Conservation (phyloP, 345 rosid genomes). For the Kernera saxatilis region DNA sequence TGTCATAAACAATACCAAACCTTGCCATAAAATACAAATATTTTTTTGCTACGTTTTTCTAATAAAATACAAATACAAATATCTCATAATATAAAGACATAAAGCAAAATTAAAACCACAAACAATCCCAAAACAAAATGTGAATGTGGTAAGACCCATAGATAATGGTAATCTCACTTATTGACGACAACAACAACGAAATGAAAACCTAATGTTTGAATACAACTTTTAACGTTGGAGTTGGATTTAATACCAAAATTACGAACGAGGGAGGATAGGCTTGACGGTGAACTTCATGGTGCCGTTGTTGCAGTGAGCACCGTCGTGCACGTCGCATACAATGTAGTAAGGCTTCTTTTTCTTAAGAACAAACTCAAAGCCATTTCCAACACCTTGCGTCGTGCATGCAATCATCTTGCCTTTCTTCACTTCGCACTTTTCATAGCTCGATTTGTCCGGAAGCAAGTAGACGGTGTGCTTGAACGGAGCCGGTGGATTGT, state of each 20-base stretch:
- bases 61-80: too few relatives aligned
- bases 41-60: too few relatives aligned
- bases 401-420: slow-evolving; percentile 47
- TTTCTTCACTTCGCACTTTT: slow-evolving; percentile 41
- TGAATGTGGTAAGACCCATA: neutral
- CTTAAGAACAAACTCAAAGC: slow-evolving; percentile 50
- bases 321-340: slow-evolving; percentile 57
- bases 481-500: slow-evolving; percentile 47
- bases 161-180: slow-evolving; percentile 16
- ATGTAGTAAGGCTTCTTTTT: slow-evolving; percentile 50
- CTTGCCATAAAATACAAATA: too few relatives aligned
- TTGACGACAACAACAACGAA: slow-evolving; percentile 11
- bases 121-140: slow-evolving; percentile 12
- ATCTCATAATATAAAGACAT: too few relatives aligned
- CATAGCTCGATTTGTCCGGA: slow-evolving; percentile 42
- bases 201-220: neutral
- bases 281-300: slow-evolving; percentile 58
- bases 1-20: too few relatives aligned
- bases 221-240: neutral
- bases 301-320: slow-evolving; percentile 62
- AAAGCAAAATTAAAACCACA: neutral
- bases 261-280: slow-evolving; percentile 36
- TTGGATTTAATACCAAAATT: neutral
- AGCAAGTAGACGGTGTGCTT: slow-evolving; percentile 63
- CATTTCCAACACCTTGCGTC: slow-evolving; percentile 51